A percentile compares a stretch with the other conserved stretches of the same genome.
Evolutionary conservation across 768 basidiomycete genomes (phyloP).

Genomic region (Boletus speciosus): DNA sequence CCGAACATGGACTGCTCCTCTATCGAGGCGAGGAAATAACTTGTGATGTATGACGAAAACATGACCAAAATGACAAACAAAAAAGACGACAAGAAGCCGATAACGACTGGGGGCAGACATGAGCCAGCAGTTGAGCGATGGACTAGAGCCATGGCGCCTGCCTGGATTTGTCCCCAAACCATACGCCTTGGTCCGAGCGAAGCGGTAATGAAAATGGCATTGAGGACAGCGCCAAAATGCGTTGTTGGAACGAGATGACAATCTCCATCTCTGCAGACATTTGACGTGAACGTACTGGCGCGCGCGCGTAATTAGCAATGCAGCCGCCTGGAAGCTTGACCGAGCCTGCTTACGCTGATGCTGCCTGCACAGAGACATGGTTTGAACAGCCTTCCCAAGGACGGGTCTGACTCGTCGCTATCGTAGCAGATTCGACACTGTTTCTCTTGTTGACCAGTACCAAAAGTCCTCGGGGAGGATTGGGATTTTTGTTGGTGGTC

Average conservation of each 20-base stretch:
- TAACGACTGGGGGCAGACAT: slow-evolving; percentile 46
- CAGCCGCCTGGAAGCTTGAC: slow-evolving; percentile 3
- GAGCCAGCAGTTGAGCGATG: slow-evolving; percentile 10
- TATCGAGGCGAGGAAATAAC: slow-evolving; percentile 59
- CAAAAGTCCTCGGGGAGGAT: not conserved
- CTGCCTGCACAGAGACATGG: slow-evolving; percentile 71
- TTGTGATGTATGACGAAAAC: slow-evolving; percentile 66
- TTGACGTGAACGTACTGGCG: slow-evolving; percentile 73
- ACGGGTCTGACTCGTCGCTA: slow-evolving; percentile 55
- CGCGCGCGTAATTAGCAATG: slow-evolving; percentile 20
- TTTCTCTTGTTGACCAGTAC: slow-evolving; percentile 42
- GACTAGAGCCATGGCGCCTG: slow-evolving; percentile 27
- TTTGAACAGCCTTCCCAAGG: slow-evolving; percentile 72
- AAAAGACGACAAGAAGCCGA: slow-evolving; percentile 57
- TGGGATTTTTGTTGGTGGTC: slow-evolving; percentile 11
- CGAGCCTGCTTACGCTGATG: slow-evolving; percentile 50
- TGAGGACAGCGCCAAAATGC: slow-evolving; percentile 81
- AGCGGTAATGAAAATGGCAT: slow-evolving; percentile 75
- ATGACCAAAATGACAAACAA: slow-evolving; percentile 66
- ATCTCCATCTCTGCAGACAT: slow-evolving; percentile 76
- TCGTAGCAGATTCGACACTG: slow-evolving; percentile 87
- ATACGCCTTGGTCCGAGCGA: slow-evolving; percentile 63
- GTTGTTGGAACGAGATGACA: slow-evolving; percentile 52
- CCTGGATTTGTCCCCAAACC: slow-evolving; percentile 80
- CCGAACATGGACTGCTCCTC: slow-evolving; percentile 47